phyloP scores from a whole-genome alignment of 176 grass and related monocot genomes.

The Rhipidocladum racemiflorum region DNA sequence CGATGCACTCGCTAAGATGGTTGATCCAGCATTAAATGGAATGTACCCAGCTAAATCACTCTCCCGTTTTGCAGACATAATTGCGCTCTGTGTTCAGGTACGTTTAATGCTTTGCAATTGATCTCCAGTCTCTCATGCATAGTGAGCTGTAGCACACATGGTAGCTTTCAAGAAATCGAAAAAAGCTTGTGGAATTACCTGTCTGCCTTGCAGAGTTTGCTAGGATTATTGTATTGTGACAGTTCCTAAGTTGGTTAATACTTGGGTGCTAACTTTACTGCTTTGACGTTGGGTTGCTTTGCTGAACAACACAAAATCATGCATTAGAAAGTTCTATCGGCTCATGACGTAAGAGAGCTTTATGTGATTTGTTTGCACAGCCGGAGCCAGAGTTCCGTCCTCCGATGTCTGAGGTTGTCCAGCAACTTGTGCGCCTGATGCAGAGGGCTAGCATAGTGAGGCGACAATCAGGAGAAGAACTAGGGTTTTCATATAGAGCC shows the following conservation, averaged over 20 bases:
- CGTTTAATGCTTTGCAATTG: not conserved
- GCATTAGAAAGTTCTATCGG: not conserved
- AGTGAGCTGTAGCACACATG: not conserved
- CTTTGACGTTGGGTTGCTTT: not conserved
- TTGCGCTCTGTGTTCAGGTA: slow-evolving; percentile 96
- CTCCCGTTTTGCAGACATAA: slow-evolving; percentile 92
- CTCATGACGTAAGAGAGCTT: not conserved
- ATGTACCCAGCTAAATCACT: slow-evolving; percentile 99
- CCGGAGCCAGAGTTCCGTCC: slow-evolving; percentile 90
- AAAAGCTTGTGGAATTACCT: not conserved
- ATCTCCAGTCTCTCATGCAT: slow-evolving; percentile 5
- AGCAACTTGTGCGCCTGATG: slow-evolving; percentile 82
- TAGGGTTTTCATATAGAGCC: slow-evolving; percentile 81
- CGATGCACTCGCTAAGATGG: slow-evolving; percentile 94
- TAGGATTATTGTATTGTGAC: not conserved
- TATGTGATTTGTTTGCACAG: slow-evolving; percentile 43
- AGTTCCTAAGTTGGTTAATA: not conserved
- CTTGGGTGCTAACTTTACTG: not conserved
- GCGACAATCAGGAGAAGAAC: slow-evolving; percentile 84
- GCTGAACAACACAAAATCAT: slow-evolving; percentile 1
- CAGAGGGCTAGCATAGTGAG: slow-evolving; percentile 82
- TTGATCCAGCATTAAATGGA: slow-evolving; percentile 91
- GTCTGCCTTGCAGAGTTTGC: not conserved
- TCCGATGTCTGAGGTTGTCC: slow-evolving; percentile 95
- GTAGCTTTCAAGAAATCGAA: not conserved